Conservation (phyloP, 2,329 filamentous ascomycete genomes). For the Zymoseptoria ardabiliae region DNA sequence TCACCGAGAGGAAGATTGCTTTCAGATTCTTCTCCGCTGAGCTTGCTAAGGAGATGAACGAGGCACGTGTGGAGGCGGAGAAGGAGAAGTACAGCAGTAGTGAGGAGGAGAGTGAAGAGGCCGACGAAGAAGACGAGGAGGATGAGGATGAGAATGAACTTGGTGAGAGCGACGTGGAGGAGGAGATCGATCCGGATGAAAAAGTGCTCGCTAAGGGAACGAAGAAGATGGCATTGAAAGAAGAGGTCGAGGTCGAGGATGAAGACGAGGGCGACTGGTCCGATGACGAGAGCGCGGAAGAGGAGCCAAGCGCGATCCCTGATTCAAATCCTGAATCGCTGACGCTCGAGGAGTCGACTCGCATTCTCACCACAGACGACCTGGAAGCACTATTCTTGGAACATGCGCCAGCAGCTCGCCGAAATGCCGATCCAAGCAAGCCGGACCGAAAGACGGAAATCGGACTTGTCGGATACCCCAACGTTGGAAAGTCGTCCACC, state of each 20-base stretch:
- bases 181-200: slow-evolving; percentile 39
- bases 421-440: slow-evolving; percentile 39
- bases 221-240: slow-evolving; percentile 33
- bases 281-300: slow-evolving; percentile 32
- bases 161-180: slow-evolving; percentile 26
- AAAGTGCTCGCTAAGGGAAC: slow-evolving; percentile 34
- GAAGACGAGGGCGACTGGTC: slow-evolving; percentile 32
- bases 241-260: slow-evolving; percentile 35
- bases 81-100: slow-evolving; percentile 19
- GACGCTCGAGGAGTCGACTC: slow-evolving; percentile 42
- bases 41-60: slow-evolving; percentile 81
- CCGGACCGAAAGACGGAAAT: slow-evolving; percentile 68
- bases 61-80: slow-evolving; percentile 53
- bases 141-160: slow-evolving; percentile 29
- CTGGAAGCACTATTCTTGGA: slow-evolving; percentile 80
- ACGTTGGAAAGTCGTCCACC: slow-evolving; percentile 97
- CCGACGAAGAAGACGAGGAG: slow-evolving; percentile 30
- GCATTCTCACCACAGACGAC: slow-evolving; percentile 88
- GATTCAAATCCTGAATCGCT: slow-evolving; percentile 28
- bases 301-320: slow-evolving; percentile 25
- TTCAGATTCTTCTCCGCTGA: slow-evolving; percentile 96
- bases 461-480: slow-evolving; percentile 93
- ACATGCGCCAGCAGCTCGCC: slow-evolving; percentile 55
- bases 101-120: slow-evolving; percentile 47
- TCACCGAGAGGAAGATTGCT: slow-evolving; percentile 70